phyloP scores from a whole-genome alignment of 2,329 filamentous ascomycete genomes.

The Aspergillus vadensis region DNA sequence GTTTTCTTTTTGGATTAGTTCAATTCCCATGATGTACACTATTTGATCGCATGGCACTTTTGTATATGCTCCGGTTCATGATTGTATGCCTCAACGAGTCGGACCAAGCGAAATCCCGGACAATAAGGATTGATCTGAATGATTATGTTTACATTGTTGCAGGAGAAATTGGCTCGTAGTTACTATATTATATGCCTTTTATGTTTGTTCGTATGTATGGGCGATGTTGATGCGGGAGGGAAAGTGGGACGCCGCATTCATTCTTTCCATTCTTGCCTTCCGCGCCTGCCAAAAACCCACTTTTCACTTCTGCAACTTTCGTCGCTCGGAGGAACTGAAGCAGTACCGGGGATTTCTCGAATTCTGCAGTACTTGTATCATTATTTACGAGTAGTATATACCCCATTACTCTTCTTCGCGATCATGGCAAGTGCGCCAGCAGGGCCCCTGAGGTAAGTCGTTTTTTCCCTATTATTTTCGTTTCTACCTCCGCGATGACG shows the following conservation, averaged over 20 bases:
- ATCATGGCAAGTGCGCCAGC: neutral
- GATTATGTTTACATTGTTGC: neutral
- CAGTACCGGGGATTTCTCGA: neutral
- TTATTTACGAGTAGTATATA: no score
- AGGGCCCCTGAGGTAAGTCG: neutral
- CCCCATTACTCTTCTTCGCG: neutral
- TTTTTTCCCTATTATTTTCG: neutral
- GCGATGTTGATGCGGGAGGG: neutral
- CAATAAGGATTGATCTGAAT: neutral
- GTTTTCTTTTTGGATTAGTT: constrained; percentile 8
- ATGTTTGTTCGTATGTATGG: neutral
- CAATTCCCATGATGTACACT: constrained; percentile 18
- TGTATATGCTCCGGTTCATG: constrained; percentile 8
- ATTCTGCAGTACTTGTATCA: neutral
- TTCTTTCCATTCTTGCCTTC: neutral
- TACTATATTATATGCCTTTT: neutral
- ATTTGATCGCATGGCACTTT: constrained; percentile 16
- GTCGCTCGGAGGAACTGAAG: neutral
- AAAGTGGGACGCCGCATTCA: constrained; percentile 1
- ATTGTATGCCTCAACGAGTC: neutral
- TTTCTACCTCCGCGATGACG: neutral
- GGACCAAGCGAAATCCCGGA: neutral
- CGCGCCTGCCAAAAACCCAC: neutral
- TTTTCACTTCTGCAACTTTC: neutral
- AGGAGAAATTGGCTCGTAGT: no score